phyloP scores from a whole-genome alignment of 2,329 filamentous ascomycete species.

The Mollisiaceae sp. region DNA sequence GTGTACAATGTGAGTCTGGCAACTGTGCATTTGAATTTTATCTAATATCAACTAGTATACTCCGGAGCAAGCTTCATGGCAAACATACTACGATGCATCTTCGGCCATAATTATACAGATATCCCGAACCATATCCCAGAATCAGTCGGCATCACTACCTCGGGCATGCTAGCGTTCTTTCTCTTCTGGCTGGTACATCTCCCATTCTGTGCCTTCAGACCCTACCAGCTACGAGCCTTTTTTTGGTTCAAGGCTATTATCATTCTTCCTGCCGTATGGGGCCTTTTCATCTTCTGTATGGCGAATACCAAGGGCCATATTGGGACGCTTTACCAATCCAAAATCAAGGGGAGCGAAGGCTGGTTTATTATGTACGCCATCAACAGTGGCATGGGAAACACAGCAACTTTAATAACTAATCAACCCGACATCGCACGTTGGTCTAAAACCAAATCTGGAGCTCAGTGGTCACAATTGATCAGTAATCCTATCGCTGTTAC shows the following conservation, averaged over 20 bases:
- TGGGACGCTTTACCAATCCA: conserved; percentile 36
- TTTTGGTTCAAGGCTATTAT: conserved; percentile 52
- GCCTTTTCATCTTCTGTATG: conserved; percentile 49
- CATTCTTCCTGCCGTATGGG: conserved; percentile 46
- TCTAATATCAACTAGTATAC: conserved; percentile 40
- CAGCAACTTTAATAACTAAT: conserved; percentile 48
- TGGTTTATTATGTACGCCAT: conserved; percentile 49
- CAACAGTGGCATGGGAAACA: conserved; percentile 47
- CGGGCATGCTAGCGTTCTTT: conserved; percentile 53
- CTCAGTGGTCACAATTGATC: conserved; percentile 50
- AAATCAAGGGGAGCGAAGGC: conserved; percentile 28
- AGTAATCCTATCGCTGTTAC: conserved; percentile 49
- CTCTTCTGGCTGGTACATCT: conserved; percentile 60
- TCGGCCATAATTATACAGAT: conserved; percentile 44
- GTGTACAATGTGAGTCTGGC: conserved; percentile 65
- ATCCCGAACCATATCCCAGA: conserved; percentile 47
- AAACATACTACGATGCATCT: conserved; percentile 52
- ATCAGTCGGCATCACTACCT: conserved; percentile 47
- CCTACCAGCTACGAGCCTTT: conserved; percentile 51
- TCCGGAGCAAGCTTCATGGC: conserved; percentile 56
- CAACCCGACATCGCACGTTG: conserved; percentile 53
- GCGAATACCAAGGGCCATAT: conserved; percentile 45
- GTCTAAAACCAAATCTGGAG: conserved; percentile 45
- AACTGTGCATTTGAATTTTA: neutral
- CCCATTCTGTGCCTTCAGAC: conserved; percentile 50